Evolutionary conservation across 2,329 filamentous ascomycete species (phyloP), one percentile per base, ranked within the genome.

Genomic region (Blastomyces emzantsi): DNA sequence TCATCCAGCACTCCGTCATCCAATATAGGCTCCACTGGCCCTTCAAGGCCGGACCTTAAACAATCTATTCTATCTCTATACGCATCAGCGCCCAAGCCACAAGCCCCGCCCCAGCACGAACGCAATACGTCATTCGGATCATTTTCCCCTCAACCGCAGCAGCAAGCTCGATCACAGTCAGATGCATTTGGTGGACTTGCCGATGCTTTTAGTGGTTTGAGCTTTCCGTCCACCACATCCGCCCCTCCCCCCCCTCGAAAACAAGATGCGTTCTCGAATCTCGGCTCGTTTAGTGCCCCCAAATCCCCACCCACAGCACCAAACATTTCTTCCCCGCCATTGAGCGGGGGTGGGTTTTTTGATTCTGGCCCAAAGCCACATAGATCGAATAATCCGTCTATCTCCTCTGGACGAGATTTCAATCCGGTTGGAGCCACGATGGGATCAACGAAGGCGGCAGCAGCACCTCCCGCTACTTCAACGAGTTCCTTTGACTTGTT

Each of bases 21-120:
- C 15, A 78, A 84, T 56, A 72, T 72, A 33, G 82, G 83, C 5
- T 74, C 82, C 2, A 80, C 80, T 22, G 82, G 83, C 15, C 87
- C 63, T 36, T 95, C 92, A 56, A 84, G 94, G 66, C 92, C 93
- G 2, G 94, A 99, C 73, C 80, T 99, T 65, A 99, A 99, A 78
- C 93, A 97, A 76, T 97, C 93, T 2, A 99, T 99, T 65, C 79
- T 99, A 59, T 99, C 94, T 8, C 83, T 99, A 19, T 99, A 99
- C 73, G 91, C 92, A 13, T 89, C 90, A 8, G 85, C 86, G 5
- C 89, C 92, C n/a, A 88, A 90, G 69, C 81, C 85, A 63, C 78
- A 78, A 63, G 73, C 60, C 17, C 60, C 79, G 28, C 74, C 77
- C 28, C 78, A 81, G 39, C 87, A 89, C 73, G 79, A 80, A 45